These are phyloP conservation scores for Apophysomyces trapeziformis DNA, from an alignment of 371 early-diverging fungal species.

Conservation along the genomic window DNA sequence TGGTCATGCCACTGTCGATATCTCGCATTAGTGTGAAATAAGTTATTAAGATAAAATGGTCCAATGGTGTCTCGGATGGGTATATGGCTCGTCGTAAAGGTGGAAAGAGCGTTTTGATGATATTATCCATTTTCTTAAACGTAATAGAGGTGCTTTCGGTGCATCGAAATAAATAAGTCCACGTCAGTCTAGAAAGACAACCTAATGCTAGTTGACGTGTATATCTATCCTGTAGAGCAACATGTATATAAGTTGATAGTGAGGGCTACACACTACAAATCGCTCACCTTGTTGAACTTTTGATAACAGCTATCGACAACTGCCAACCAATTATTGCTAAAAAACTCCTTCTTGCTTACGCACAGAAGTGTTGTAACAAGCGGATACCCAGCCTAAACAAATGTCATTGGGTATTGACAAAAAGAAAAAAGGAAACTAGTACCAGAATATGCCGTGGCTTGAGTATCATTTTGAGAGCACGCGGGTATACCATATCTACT, in stretches of 20 bases:
- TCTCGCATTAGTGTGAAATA: conserved; percentile 81
- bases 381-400: conserved; percentile 77
- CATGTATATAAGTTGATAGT: neutral
- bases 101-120: conserved; percentile 75
- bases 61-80: conserved; percentile 74
- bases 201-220: conserved; percentile 74
- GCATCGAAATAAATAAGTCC: conserved; percentile 94
- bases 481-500: conserved; percentile 88
- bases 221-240: conserved; percentile 65
- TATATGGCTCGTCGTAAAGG: conserved; percentile 68
- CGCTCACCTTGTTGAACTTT: conserved; percentile 72
- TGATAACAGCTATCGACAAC: conserved; percentile 80
- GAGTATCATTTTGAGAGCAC: conserved; percentile 86
- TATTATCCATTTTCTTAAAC: conserved; percentile 64
- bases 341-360: conserved; percentile 89
- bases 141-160: conserved; percentile 67
- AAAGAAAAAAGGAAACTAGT: conserved; percentile 6
- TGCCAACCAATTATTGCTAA: conserved; percentile 76
- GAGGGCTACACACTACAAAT: neutral
- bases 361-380: conserved; percentile 87
- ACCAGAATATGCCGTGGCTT: conserved; percentile 81
- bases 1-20: conserved; percentile 80
- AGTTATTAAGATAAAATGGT: conserved; percentile 80
- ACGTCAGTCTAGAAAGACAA: conserved; percentile 82
- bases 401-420: neutral